Conservation (phyloP, 2,329 filamentous ascomycete genomes). For the Venturia oleaginea region DNA sequence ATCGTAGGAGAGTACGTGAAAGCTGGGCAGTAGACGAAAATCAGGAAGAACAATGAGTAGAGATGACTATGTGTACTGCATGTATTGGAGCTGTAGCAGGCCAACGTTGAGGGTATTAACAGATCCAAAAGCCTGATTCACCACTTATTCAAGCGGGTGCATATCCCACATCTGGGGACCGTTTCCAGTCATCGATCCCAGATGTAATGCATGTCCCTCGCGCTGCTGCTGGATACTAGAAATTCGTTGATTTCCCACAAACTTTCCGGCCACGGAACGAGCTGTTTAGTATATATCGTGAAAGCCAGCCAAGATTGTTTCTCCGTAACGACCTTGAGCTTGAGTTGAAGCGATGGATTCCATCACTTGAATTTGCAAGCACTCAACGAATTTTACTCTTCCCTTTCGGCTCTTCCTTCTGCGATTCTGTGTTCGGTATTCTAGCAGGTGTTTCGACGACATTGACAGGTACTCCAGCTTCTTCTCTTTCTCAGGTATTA, state of each 20-base stretch:
- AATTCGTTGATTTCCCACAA: background rate
- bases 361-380: background rate
- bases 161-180: too few species aligned
- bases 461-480: background rate
- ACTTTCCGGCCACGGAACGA: too few species aligned
- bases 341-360: background rate
- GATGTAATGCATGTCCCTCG: too few species aligned
- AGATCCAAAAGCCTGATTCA: too few species aligned
- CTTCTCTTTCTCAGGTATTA: background rate
- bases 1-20: conserved; percentile 23
- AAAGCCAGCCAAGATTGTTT: background rate
- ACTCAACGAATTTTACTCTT: background rate
- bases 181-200: too few species aligned
- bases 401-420: background rate
- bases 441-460: background rate
- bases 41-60: background rate
- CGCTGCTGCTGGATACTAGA: too few species aligned
- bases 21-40: background rate
- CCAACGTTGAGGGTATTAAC: too few species aligned
- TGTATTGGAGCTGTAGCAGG: too few species aligned
- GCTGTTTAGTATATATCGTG: background rate
- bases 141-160: too few species aligned
- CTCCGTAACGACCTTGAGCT: background rate
- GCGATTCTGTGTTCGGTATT: background rate
- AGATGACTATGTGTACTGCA: background rate